phyloP scores from a whole-genome alignment of 2,329 filamentous ascomycete species.

The Kalmusia sp. region DNA sequence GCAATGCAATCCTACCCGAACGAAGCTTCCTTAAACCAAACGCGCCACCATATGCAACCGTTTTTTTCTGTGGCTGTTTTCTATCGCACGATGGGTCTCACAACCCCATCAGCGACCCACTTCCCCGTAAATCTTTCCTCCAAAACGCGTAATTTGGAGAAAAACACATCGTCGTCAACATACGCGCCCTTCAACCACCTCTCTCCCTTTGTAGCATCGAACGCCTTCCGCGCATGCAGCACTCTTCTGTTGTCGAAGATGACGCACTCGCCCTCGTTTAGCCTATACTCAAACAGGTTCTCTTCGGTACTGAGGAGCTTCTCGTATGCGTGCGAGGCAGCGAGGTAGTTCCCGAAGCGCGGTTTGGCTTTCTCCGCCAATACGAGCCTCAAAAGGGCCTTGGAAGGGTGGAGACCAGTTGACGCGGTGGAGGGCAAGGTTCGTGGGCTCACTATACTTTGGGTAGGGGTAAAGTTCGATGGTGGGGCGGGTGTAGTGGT shows the following conservation, averaged over 20 bases:
- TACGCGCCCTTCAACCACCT: constrained; percentile 90
- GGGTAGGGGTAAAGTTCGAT: constrained; percentile 53
- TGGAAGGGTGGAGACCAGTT: constrained; percentile 87
- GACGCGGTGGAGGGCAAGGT: constrained; percentile 51
- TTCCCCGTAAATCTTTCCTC: constrained; percentile 41
- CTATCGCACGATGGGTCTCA: constrained; percentile 29
- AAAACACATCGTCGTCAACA: constrained; percentile 71
- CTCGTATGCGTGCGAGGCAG: constrained; percentile 64
- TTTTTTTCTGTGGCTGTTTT: background rate
- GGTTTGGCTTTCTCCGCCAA: constrained; percentile 34
- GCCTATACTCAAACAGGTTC: constrained; percentile 72
- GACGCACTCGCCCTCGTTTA: constrained; percentile 84
- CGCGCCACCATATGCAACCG: background rate
- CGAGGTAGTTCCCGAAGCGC: constrained; percentile 39
- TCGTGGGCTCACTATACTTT: constrained; percentile 36
- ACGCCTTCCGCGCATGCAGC: constrained; percentile 81
- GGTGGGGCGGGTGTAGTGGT: constrained; percentile 65
- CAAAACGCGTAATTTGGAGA: constrained; percentile 54
- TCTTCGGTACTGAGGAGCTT: constrained; percentile 62
- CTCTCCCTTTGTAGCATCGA: constrained; percentile 71
- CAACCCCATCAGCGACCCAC: constrained; percentile 45
- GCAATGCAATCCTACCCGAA: too few relatives aligned
- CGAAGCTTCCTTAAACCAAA: too few relatives aligned
- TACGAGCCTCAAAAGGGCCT: constrained; percentile 55
- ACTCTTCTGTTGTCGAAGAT: constrained; percentile 90